Evolutionary conservation across 73 alveolate species (phyloP), one percentile per base, ranked within the genome.

Genomic region (Paramecium caudatum): DNA sequence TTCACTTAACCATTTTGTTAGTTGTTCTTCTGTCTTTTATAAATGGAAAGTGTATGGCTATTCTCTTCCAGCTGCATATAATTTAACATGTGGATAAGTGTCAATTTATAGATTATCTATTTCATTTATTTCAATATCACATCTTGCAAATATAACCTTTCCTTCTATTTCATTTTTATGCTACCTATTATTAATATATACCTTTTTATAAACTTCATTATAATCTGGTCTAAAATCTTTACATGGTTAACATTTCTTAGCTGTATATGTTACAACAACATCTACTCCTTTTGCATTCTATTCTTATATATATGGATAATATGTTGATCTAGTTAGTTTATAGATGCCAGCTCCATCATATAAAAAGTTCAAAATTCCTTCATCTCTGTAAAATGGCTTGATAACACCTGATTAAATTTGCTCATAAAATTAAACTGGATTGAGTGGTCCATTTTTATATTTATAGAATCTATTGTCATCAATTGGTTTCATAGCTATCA

Each of bases 261-360:
- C 88, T 15, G 88, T 74, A 74, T 39, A 74, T 1, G 65, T 74
- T 15, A 74, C 88, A 74, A 74, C 70, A 12, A 74, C 88, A 74
- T 74, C 88, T 19, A 36, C 19, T 15, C 88, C 88, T 43, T 74
- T 74, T 3, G 49, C 62, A 37, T 43, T 74, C 43, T 36, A 41
- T 74, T 74, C 88, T 39, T 74, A 39, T 2, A 74, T 74, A 25
- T 21, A 74, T 37, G 43, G 27, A 43, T 74, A 21, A 37, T 74
- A 74, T 2, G 88, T 74, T 19, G 69, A 27, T 39, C 88, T 36
- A 16, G 88, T 74, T 17, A 74, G 19, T 74, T 74, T 74, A 10
- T 74, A 74, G 17, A 74, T 74, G 36, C 88, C 88, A 21, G 88
- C 88, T 41, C 88, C 88, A 74, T 74, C 88, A 74, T 74, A 74